phyloP scores from a whole-genome alignment of 805 yeast species.

The Starmerella geochares region DNA sequence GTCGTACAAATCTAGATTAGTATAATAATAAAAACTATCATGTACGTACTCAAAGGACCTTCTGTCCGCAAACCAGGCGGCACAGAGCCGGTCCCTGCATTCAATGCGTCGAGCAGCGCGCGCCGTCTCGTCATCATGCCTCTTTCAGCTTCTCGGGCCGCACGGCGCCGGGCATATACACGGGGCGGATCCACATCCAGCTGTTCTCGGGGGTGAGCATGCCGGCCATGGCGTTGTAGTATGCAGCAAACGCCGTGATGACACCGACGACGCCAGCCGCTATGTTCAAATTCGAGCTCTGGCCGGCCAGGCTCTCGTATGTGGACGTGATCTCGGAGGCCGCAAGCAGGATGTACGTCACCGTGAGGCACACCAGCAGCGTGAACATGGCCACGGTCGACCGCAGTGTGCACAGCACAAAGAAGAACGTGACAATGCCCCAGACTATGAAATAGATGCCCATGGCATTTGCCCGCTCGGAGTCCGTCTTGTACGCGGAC shows the following conservation, averaged over 20 bases:
- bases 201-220: conserved; percentile 50
- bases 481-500: conserved; percentile 34
- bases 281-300: conserved; percentile 35
- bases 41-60: too few relatives aligned
- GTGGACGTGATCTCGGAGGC: conserved; percentile 40
- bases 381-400: conserved; percentile 56
- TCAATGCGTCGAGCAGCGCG: too few relatives aligned
- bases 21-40: too few relatives aligned
- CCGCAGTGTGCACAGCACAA: conserved; percentile 46
- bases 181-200: conserved; percentile 44
- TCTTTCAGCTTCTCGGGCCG: conserved; percentile 17
- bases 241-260: conserved; percentile 46
- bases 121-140: too few relatives aligned
- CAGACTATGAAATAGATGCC: conserved; percentile 55
- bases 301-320: conserved; percentile 18
- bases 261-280: conserved; percentile 60
- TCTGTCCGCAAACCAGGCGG: too few relatives aligned
- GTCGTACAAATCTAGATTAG: too few relatives aligned
- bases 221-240: conserved; percentile 57
- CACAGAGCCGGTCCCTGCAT: too few relatives aligned
- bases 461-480: conserved; percentile 37
- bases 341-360: conserved; percentile 48
- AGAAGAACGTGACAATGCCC: conserved; percentile 50
- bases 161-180: conserved; percentile 39
- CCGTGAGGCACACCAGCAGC: conserved; percentile 43